Evolutionary conservation across 1,284 basidiomycete genomes (phyloP), one percentile per base, ranked within the genome.

Genomic region (Grifola frondosa): DNA sequence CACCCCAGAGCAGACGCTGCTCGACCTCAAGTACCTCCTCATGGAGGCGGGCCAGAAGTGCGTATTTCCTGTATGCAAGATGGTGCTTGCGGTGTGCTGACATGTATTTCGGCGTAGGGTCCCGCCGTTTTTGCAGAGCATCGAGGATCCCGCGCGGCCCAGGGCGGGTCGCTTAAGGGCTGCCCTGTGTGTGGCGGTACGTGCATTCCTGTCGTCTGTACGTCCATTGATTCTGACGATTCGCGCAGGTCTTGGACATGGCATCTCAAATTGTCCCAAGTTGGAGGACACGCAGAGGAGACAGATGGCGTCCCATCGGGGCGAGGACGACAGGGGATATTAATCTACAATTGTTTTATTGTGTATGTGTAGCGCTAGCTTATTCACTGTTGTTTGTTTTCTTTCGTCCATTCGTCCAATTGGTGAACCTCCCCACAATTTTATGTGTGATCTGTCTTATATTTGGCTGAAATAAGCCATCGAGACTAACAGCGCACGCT

Each of bases 41-140:
- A 88, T 97, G 75, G 97, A 99, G 66, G 95, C 96, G 2, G 97
- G 96, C 41, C 97, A 99, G 70, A 94, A 94, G 90, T 88, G 47
- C 40, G 80, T 74, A 32, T 16, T 28, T 26, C 48, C 44, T 13
- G 6, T 42, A 10, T 30, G 33, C 45, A 29, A 38, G 31, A 49
- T 41, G 32, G 15, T 48, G 16, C 28, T 40, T 37, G 23, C 19
- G 10, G 24, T 16, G 7, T 29, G 24, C 21, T 40, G 19, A 43
- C 24, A 29, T 22, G 12, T 39, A 29, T 41, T 48, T 46, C 49
- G 53, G 25, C 35, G 5, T 55, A 95, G 94, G 60, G 93, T 99
- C 6, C 97, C 97, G 0, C 91, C 93, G n/a, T 99, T 99, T 74
- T 69, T 99, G 51, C 71, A 80, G 37, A 88, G 84, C 2, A 87